Conservation (phyloP, 169 alveolate species). For the Plasmodium coatneyi region DNA sequence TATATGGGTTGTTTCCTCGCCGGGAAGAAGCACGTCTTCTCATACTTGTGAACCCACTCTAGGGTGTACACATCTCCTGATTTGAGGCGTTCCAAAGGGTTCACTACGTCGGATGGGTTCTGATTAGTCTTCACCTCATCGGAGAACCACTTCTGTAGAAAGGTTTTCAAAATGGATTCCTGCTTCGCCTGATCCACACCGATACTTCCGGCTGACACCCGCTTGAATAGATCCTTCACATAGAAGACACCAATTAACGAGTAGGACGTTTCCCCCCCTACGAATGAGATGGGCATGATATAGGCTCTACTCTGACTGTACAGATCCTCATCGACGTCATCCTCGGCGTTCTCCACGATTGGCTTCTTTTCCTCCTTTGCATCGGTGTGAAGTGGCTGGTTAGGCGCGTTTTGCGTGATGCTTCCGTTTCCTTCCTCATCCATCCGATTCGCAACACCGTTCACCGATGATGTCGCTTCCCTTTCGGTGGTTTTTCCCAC, state of each 20-base stretch:
- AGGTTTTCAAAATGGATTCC: neutral
- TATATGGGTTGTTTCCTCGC: constrained; percentile 73
- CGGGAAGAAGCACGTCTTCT: constrained; percentile 65
- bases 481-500: neutral
- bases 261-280: constrained; percentile 74
- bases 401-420: neutral
- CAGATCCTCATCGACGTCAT: constrained; percentile 9
- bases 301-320: constrained; percentile 17
- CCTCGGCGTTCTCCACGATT: neutral
- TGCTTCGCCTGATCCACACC: neutral
- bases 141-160: constrained; percentile 52
- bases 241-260: constrained; percentile 40
- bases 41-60: constrained; percentile 25
- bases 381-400: neutral
- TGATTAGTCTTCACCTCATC: constrained; percentile 8
- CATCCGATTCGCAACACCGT: neutral
- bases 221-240: constrained; percentile 7
- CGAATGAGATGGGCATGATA: constrained; percentile 63
- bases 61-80: constrained; percentile 50
- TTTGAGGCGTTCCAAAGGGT: constrained; percentile 10
- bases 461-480: neutral
- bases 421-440: neutral
- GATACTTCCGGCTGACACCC: neutral
- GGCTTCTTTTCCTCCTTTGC: neutral
- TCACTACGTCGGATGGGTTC: neutral